Base-by-base conservation (phyloP, 1,284 basidiomycete species). In the Sanghuangporus sanghuang region DNA sequence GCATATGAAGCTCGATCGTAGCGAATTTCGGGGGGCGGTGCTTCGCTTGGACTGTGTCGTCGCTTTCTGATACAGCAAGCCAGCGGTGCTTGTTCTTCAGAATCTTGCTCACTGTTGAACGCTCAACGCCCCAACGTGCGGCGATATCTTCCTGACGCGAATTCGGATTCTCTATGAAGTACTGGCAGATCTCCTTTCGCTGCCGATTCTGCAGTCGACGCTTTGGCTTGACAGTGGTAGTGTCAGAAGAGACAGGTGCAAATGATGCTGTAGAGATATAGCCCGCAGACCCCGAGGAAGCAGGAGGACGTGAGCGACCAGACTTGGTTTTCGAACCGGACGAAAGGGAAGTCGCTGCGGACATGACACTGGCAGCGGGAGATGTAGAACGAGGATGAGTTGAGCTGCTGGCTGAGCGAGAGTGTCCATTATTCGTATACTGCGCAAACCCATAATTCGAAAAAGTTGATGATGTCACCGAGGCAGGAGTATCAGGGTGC, bases 81-180 rank as follows among this genome's bases (percentile, higher is more conserved):
- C 93, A 96, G 69, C 86, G 86, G 16, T 83, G 80, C 75, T 91
- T 92, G 70, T 91, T 78, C 72, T 95, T 95, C 66, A 96, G 80
- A 67, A 95, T 95, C 77, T 96, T 95, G 76, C 89, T 92, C 71
- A 96, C 90, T n/a, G 93, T 96, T 74, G 91, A 94, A 57, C 94
- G 86, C 73, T 96, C 94, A 61, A 95, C 89, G 59, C 85, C 84
- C 72, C 89, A 96, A 46, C 78, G 75, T 11, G 76, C 75, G 0
- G 90, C 93, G 69, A 95, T 92, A 70, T 92, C 89, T 71, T 94
- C 91, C 73, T 95, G 92, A 63, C 87, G 81, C 21, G 83, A 79
- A 64, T 82, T 81, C 0, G 88, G 88, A 69, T 90, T 77, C 2
- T 85, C 75, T 57, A 80, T 74, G 68, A 86, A 82, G 74, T 85